phyloP scores from a whole-genome alignment of 106 monocot genomes.

The Gastrodia elata region DNA sequence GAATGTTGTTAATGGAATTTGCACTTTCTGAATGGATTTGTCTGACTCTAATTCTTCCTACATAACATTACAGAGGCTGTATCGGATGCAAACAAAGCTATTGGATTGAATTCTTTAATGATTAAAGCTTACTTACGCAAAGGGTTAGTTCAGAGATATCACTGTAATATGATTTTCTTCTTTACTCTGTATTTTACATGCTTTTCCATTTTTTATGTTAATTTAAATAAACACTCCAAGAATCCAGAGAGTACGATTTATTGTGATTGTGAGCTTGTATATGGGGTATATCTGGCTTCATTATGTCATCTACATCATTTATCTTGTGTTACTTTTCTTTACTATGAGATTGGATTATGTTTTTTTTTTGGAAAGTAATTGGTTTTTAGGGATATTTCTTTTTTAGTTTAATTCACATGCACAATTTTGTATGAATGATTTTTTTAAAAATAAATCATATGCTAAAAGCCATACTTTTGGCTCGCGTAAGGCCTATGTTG shows the following conservation, averaged over 20 bases:
- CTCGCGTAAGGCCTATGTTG: too few relatives aligned
- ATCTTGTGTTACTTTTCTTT: not conserved
- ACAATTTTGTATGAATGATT: too few relatives aligned
- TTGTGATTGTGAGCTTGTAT: not conserved
- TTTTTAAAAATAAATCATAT: too few relatives aligned
- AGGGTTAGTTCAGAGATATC: slow-evolving; percentile 42
- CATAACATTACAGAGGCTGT: slow-evolving; percentile 62
- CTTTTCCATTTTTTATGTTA: not conserved
- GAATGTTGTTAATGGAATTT: not conserved
- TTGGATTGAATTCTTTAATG: slow-evolving; percentile 82
- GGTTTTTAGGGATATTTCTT: too few relatives aligned
- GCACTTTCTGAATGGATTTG: not conserved
- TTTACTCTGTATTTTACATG: not conserved
- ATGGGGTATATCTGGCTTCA: too few relatives aligned
- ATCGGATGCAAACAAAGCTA: slow-evolving; percentile 77
- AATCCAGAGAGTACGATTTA: not conserved
- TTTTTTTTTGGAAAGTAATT: too few relatives aligned
- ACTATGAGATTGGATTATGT: too few relatives aligned
- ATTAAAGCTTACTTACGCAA: slow-evolving; percentile 88
- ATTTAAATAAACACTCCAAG: not conserved
- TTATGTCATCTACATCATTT: not conserved
- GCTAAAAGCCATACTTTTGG: too few relatives aligned
- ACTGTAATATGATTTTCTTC: not conserved
- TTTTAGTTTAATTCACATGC: too few relatives aligned
- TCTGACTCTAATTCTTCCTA: not conserved